phyloP scores from a whole-genome alignment of 2,329 filamentous ascomycete genomes.

The Tolypocladium inflatum region DNA sequence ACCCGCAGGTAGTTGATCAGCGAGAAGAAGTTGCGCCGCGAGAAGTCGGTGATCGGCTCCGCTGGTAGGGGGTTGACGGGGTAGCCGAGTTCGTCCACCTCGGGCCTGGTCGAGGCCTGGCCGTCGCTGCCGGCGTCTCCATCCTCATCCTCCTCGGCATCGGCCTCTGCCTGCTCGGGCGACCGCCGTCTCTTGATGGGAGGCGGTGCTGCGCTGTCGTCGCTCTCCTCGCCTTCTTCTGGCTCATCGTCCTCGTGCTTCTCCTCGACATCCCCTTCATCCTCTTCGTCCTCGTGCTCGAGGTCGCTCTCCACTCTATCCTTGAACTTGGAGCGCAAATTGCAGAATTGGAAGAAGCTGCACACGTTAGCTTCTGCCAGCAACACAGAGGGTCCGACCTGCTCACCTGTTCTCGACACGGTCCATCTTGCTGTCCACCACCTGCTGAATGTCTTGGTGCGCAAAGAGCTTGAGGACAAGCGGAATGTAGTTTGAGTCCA shows the following conservation, averaged over 20 bases:
- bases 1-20: conserved; percentile 91
- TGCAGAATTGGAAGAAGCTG: conserved; percentile 90
- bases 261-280: conserved; percentile 14
- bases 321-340: conserved; percentile 48
- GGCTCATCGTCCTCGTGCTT: conserved; percentile 20
- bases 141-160: conserved; percentile 14
- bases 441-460: conserved; percentile 85
- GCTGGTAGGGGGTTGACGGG: conserved; percentile 61
- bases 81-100: conserved; percentile 82
- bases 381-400: background rate
- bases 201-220: conserved; percentile 75
- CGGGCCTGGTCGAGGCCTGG: conserved; percentile 33
- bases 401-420: conserved; percentile 68
- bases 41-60: conserved; percentile 79
- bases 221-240: conserved; percentile 38
- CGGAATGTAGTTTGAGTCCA: conserved; percentile 93
- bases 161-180: conserved; percentile 20
- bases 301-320: conserved; percentile 20
- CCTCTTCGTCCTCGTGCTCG: conserved; percentile 12
- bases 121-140: conserved; percentile 20
- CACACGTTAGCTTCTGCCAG: conserved; percentile 9
- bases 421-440: conserved; percentile 79
- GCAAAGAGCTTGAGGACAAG: conserved; percentile 89
- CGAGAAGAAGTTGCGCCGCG: conserved; percentile 89
- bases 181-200: conserved; percentile 59